Percentiles rank a stretch among this genome's conserved stretches.
phyloP scores from a whole-genome alignment of 495 filamentous ascomycete genomes.

The Pseudotulostoma volvatum region DNA sequence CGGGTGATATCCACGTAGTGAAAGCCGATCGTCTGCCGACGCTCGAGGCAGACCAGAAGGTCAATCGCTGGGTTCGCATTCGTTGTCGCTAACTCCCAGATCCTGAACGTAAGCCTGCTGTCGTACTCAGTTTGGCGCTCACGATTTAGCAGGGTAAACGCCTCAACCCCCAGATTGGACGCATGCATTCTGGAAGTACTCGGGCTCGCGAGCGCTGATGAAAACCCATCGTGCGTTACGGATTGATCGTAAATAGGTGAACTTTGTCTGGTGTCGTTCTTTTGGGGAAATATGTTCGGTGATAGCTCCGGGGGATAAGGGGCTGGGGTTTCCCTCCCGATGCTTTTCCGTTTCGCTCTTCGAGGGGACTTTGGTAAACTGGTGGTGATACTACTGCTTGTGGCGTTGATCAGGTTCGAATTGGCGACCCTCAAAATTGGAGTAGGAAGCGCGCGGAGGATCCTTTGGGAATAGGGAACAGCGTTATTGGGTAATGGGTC shows the following conservation, averaged over 20 bases:
- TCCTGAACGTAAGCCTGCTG: conserved; percentile 68
- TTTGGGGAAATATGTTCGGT: background rate
- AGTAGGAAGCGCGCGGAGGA: conserved; percentile 80
- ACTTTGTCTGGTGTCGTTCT: background rate
- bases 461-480: conserved; percentile 79
- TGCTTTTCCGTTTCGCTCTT: conserved; percentile 44
- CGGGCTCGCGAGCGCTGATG: conserved; percentile 8
- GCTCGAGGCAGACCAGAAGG: conserved; percentile 80
- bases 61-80: conserved; percentile 91
- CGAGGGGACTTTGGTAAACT: conserved; percentile 60
- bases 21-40: conserved; percentile 84
- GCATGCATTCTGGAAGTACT: conserved; percentile 2
- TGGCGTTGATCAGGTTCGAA: conserved; percentile 84
- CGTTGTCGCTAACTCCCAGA: conserved; percentile 87
- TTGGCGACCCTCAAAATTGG: conserved; percentile 88
- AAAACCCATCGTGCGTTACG: background rate
- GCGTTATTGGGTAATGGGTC: conserved; percentile 61
- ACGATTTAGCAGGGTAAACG: conserved; percentile 28
- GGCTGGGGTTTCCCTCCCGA: conserved; percentile 22
- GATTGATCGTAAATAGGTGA: background rate
- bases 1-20: conserved; percentile 91
- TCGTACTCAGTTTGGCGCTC: conserved; percentile 74
- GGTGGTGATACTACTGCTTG: conserved; percentile 74
- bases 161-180: conserved; percentile 7
- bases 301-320: conserved; percentile 9